Conservation (phyloP, 2,329 filamentous ascomycete species). For the Diaporthe sp. region DNA sequence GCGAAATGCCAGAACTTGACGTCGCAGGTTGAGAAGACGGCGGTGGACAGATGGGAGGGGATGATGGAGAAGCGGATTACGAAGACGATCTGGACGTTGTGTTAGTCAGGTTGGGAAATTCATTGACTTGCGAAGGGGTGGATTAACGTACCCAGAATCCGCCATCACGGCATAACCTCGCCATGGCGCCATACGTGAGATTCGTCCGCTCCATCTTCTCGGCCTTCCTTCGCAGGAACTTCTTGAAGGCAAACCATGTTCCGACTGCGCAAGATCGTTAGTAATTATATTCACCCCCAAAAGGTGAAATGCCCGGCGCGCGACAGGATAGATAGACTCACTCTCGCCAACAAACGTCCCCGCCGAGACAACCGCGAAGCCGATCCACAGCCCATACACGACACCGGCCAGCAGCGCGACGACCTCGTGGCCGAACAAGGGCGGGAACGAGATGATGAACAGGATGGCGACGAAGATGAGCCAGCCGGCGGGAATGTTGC, state of each 20-base stretch:
- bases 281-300: neutral
- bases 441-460: slow-evolving; percentile 57
- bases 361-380: slow-evolving; percentile 57
- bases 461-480: slow-evolving; percentile 57
- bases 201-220: slow-evolving; percentile 57
- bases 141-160: slow-evolving; percentile 53
- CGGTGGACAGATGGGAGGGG: slow-evolving; percentile 58
- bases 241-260: slow-evolving; percentile 58
- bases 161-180: slow-evolving; percentile 56
- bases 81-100: slow-evolving; percentile 52
- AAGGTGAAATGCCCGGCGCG: neutral
- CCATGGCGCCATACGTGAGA: slow-evolving; percentile 56
- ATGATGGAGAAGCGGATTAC: slow-evolving; percentile 58
- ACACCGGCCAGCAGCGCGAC: slow-evolving; percentile 58
- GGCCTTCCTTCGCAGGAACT: slow-evolving; percentile 53
- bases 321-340: slow-evolving; percentile 41
- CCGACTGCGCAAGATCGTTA: slow-evolving; percentile 47
- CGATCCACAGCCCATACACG: slow-evolving; percentile 57
- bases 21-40: slow-evolving; percentile 59
- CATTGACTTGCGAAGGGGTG: too few species aligned
- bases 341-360: slow-evolving; percentile 58
- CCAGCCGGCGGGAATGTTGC: slow-evolving; percentile 55
- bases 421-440: slow-evolving; percentile 58
- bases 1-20: slow-evolving; percentile 58
- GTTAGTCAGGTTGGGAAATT: slow-evolving; percentile 1